A percentile compares a stretch with the other conserved stretches of the same genome.
Conservation (phyloP, 164 flowering plant species). For the Nelumbo lutea region DNA sequence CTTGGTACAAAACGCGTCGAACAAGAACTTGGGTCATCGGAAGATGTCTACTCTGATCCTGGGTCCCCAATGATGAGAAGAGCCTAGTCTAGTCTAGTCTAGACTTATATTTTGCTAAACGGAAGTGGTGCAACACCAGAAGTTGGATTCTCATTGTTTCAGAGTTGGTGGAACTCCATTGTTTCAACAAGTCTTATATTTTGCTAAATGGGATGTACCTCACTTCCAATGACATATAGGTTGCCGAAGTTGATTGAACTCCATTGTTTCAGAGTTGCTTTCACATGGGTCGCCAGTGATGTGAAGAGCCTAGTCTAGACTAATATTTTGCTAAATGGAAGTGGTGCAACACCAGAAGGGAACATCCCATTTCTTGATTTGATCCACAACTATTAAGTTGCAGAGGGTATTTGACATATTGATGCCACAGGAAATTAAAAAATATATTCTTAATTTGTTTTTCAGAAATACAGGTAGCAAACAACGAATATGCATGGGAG, state of each 20-base stretch:
- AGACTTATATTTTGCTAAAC: conserved; percentile 66
- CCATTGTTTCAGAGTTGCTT: too few species aligned
- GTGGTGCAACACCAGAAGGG: conserved; percentile 96
- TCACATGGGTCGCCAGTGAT: conserved; percentile 75
- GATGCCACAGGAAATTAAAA: conserved; percentile 15
- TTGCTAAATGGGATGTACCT: too few species aligned
- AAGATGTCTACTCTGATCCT: conserved; percentile 98
- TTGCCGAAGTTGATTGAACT: too few species aligned
- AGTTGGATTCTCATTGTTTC: conserved; percentile 12
- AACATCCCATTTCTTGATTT: conserved; percentile 93
- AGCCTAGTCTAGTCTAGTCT: conserved; percentile 71
- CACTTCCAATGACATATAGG: too few species aligned
- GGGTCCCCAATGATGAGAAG: conserved; percentile 94
- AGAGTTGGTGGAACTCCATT: too few species aligned
- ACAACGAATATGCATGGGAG: conserved; percentile 82
- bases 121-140: conserved; percentile 98
- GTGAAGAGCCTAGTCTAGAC: conserved; percentile 75
- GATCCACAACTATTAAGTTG: conserved; percentile 11
- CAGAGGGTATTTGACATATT: neutral
- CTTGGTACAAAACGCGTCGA: conserved; percentile 92
- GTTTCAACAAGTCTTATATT: too few species aligned
- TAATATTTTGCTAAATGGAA: conserved; percentile 77
- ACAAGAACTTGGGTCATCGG: conserved; percentile 93
- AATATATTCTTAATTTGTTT: conserved; percentile 7
- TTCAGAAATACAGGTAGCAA: conserved; percentile 84